Evolutionary conservation across 306 rosid species (phyloP).

Genomic region (Oxytropis ochrocephala): DNA sequence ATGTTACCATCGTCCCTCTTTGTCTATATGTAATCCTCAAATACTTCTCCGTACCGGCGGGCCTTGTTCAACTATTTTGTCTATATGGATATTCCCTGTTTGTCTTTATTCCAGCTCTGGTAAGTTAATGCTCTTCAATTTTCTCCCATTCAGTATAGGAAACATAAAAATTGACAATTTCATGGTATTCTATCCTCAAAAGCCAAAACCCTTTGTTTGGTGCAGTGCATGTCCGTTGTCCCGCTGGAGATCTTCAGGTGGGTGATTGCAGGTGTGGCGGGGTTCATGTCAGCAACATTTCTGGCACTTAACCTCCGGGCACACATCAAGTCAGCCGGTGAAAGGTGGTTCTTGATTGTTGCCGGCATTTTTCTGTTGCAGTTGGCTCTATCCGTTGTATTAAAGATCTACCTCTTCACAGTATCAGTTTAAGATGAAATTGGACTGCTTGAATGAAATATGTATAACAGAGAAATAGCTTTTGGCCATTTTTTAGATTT

Average conservation of each 20-base stretch:
- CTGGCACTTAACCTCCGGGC: conserved; percentile 88
- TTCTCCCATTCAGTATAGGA: neutral
- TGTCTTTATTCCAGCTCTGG: conserved; percentile 92
- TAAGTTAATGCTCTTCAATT: conserved; percentile 31
- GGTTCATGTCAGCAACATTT: conserved; percentile 89
- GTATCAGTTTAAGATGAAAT: conserved; percentile 51
- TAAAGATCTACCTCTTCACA: conserved; percentile 79
- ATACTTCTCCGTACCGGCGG: conserved; percentile 87
- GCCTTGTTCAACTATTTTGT: conserved; percentile 86
- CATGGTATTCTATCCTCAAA: neutral
- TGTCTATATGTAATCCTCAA: conserved; percentile 71
- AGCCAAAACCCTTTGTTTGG: neutral
- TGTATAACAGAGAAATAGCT: conserved; percentile 29
- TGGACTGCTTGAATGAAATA: conserved; percentile 25
- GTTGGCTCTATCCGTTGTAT: conserved; percentile 70
- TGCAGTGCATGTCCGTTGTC: conserved; percentile 86
- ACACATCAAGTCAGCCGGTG: conserved; percentile 85
- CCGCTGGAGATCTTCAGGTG: conserved; percentile 79
- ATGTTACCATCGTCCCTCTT: conserved; percentile 76
- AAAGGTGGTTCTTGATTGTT: conserved; percentile 87
- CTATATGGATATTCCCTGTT: conserved; percentile 92
- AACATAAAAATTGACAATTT: neutral
- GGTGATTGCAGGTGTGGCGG: conserved; percentile 83
- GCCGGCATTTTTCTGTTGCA: conserved; percentile 89
- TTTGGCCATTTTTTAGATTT: conserved; percentile 23